These are phyloP conservation scores for Cladochytrium replicatum DNA, from an alignment of 192 early-diverging fungal species.

Conservation along the genomic window DNA sequence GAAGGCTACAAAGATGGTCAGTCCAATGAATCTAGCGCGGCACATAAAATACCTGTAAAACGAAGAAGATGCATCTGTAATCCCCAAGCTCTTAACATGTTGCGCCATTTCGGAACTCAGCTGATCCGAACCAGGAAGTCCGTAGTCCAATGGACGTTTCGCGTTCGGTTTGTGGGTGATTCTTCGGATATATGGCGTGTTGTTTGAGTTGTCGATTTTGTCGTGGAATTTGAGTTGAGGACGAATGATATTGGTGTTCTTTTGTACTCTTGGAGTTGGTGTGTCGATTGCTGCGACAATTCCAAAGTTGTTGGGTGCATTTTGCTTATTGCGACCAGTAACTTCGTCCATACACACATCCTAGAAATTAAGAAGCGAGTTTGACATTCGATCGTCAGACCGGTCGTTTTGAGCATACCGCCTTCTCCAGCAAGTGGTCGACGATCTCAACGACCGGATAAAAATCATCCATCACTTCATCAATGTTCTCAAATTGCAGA, in stretches of 20 bases:
- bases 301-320: slow-evolving; percentile 3
- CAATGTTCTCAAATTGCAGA: slow-evolving; percentile 36
- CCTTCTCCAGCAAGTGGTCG: slow-evolving; percentile 73
- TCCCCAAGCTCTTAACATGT: slow-evolving; percentile 26
- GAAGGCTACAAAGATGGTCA: slow-evolving; percentile 20
- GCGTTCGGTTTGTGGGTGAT: slow-evolving; percentile 78
- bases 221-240: slow-evolving; percentile 87
- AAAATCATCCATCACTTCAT: slow-evolving; percentile 61
- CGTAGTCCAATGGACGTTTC: slow-evolving; percentile 57
- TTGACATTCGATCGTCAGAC: background rate
- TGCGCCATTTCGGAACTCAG: slow-evolving; percentile 21
- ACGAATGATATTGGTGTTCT: slow-evolving; percentile 48
- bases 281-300: background rate
- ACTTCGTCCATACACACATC: slow-evolving; percentile 70
- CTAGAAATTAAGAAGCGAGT: slow-evolving; percentile 14
- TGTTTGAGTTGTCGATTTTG: slow-evolving; percentile 73
- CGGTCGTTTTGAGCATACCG: slow-evolving; percentile 27
- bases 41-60: slow-evolving; percentile 1
- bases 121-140: slow-evolving; percentile 21
- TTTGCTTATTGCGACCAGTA: slow-evolving; percentile 18
- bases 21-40: background rate
- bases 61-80: slow-evolving; percentile 21
- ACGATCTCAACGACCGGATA: slow-evolving; percentile 56
- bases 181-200: slow-evolving; percentile 67
- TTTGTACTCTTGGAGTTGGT: slow-evolving; percentile 5